Evolutionary conservation across 352 stramenopile genomes (phyloP).

Genomic region (Phytophthora tubulina): DNA sequence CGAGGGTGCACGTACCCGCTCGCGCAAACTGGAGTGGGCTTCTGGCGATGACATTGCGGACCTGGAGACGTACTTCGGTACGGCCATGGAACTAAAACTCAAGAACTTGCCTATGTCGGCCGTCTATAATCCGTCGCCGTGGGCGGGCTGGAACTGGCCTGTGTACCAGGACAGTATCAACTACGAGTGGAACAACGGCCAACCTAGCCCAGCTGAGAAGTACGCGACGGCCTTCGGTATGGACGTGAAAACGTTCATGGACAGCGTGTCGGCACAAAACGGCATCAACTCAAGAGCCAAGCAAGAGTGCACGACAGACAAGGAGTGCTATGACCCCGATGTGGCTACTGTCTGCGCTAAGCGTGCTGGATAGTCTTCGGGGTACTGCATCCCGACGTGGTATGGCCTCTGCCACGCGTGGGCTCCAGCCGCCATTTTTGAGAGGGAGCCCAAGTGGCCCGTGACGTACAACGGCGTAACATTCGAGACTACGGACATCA

Average conservation of each 20-base stretch:
- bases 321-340: constrained; percentile 27
- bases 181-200: constrained; percentile 33
- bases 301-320: constrained; percentile 27
- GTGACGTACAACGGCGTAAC: constrained; percentile 46
- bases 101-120: constrained; percentile 22
- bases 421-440: constrained; percentile 40
- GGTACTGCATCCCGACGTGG: constrained; percentile 48
- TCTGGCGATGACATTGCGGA: constrained; percentile 16
- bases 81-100: constrained; percentile 22
- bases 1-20: background rate
- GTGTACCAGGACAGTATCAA: constrained; percentile 70
- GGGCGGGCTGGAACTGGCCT: constrained; percentile 51
- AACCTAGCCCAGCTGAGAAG: constrained; percentile 48
- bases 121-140: constrained; percentile 23
- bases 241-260: constrained; percentile 44
- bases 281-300: constrained; percentile 36
- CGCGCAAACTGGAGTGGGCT: constrained; percentile 2
- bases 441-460: constrained; percentile 42
- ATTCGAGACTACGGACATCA: constrained; percentile 47
- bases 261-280: constrained; percentile 38
- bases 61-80: constrained; percentile 24
- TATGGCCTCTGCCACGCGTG: constrained; percentile 48
- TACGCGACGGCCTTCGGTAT: constrained; percentile 50
- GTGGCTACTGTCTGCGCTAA: constrained; percentile 32
- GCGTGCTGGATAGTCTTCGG: constrained; percentile 21